Evolutionary conservation across 345 rosid genomes (phyloP).

Genomic region (Sonneratia alba): DNA sequence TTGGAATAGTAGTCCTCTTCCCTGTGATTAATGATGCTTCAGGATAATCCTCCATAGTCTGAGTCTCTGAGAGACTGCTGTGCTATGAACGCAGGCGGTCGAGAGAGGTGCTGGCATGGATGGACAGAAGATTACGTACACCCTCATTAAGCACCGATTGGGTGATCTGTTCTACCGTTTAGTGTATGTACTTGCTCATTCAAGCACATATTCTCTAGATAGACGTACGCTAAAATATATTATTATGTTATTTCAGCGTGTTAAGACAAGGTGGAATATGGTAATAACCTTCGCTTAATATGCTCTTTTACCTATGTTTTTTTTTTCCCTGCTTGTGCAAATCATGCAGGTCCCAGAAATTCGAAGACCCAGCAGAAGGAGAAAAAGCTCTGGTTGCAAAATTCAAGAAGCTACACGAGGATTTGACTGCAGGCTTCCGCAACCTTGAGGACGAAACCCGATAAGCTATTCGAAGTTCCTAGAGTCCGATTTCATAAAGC

Average conservation of each 20-base stretch:
- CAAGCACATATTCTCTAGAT: neutral
- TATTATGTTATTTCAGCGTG: neutral
- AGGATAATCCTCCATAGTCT: neutral
- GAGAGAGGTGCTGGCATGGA: conserved; percentile 99
- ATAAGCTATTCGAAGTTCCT: conserved; percentile 18
- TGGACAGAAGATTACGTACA: conserved; percentile 94
- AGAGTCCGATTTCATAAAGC: neutral
- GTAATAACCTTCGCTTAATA: neutral
- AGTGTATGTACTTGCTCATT: conserved; percentile 47
- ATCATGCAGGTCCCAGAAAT: conserved; percentile 76
- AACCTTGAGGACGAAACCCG: conserved; percentile 92
- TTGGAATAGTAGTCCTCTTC: no score
- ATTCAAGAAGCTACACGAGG: conserved; percentile 74
- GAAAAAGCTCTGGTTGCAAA: conserved; percentile 77
- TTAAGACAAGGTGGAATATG: neutral
- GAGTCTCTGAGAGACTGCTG: neutral
- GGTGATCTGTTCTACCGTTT: conserved; percentile 94
- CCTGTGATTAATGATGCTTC: no score
- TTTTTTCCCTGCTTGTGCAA: no score
- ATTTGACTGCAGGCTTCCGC: conserved; percentile 90
- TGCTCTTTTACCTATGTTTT: neutral
- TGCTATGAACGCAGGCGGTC: conserved; percentile 50
- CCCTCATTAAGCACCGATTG: conserved; percentile 84
- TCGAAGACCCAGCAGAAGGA: conserved; percentile 99
- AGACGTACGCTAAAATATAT: neutral